Percentiles rank a stretch among this genome's conserved stretches.
These are phyloP conservation scores for Puccinia polysora DNA, from an alignment of 1,284 basidiomycete species.

Conservation along the genomic window DNA sequence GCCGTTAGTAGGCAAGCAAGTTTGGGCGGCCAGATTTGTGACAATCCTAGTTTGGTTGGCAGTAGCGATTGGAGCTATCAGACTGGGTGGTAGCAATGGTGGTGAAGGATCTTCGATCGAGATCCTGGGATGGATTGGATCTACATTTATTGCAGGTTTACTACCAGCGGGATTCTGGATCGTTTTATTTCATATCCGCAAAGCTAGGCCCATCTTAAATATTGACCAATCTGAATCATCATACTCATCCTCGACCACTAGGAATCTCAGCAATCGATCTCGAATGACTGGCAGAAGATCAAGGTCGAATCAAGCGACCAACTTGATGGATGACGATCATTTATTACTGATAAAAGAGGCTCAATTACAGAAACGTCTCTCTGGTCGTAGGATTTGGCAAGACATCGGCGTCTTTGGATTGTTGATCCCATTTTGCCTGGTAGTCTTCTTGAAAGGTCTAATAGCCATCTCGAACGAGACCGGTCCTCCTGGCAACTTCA, in stretches of 20 bases:
- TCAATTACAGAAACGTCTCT: constrained; percentile 32
- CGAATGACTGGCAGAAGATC: background rate
- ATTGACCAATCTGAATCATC: background rate
- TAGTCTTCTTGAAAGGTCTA: constrained; percentile 42
- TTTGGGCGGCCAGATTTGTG: constrained; percentile 30
- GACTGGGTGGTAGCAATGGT: constrained; percentile 42
- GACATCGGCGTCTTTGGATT: constrained; percentile 39
- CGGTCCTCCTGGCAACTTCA: constrained; percentile 12
- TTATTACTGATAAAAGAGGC: constrained; percentile 16
- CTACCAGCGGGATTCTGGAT: constrained; percentile 50
- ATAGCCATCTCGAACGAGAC: constrained; percentile 25
- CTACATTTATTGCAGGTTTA: constrained; percentile 46
- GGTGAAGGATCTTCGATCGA: constrained; percentile 46
- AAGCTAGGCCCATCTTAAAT: constrained; percentile 49
- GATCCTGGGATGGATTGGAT: constrained; percentile 46
- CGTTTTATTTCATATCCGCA: constrained; percentile 51
- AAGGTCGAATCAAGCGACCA: too few relatives aligned
- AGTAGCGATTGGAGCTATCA: constrained; percentile 35
- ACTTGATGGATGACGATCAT: background rate
- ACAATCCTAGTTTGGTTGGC: constrained; percentile 42
- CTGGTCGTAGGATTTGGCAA: constrained; percentile 41
- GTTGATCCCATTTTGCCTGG: constrained; percentile 39
- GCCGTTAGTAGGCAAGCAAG: constrained; percentile 18
- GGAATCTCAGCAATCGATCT: background rate
- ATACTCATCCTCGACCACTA: background rate